These are phyloP conservation scores for Solanum hybrid DNA, from an alignment of 305 asterid species.

Conservation along the genomic window DNA sequence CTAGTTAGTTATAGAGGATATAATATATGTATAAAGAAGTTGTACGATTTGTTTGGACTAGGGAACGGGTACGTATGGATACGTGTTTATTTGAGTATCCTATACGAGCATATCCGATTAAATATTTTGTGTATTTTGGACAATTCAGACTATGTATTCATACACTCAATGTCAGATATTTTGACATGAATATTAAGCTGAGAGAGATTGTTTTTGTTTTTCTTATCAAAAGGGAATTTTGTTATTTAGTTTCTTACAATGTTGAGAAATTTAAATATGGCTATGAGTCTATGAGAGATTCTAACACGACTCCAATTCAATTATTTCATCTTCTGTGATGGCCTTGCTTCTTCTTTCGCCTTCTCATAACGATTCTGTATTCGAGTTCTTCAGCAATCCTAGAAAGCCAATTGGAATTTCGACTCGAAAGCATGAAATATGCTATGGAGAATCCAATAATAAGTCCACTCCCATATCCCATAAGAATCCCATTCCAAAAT, in stretches of 20 bases:
- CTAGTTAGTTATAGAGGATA: constrained; percentile 7
- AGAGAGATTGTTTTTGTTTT: neutral
- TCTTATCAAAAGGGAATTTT: neutral
- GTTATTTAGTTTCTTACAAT: neutral
- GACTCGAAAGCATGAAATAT: neutral
- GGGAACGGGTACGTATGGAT: neutral
- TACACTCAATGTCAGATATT: neutral
- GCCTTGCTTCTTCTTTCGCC: neutral
- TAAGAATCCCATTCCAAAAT: neutral
- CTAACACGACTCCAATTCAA: neutral
- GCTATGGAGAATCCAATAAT: neutral
- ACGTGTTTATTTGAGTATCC: neutral
- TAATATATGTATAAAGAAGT: neutral
- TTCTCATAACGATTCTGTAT: neutral
- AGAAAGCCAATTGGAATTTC: neutral
- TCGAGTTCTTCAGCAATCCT: neutral
- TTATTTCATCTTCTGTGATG: neutral
- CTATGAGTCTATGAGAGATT: neutral
- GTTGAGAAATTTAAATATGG: neutral
- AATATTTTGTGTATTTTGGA: neutral
- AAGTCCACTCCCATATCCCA: neutral
- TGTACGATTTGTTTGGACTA: neutral
- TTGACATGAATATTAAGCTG: neutral
- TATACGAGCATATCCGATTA: neutral
- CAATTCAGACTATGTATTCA: neutral